These are phyloP conservation scores for Paramecium bursaria DNA, from an alignment of 73 alveolate genomes.

Conservation along the genomic window DNA sequence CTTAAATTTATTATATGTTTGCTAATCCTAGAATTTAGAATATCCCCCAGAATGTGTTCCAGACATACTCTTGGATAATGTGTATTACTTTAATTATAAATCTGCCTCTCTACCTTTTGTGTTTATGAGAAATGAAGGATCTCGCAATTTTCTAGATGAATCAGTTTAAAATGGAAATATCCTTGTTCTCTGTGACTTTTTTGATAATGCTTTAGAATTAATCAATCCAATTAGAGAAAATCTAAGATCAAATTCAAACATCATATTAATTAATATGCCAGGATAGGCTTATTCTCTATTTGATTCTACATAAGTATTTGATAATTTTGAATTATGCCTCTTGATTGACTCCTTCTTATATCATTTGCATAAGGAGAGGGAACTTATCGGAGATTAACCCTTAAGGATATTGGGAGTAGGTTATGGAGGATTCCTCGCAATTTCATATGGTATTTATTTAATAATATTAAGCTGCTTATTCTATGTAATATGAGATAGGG, in stretches of 20 bases:
- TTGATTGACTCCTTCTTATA: constrained; percentile 57
- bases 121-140: neutral
- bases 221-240: neutral
- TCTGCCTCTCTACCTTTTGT: constrained; percentile 16
- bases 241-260: constrained; percentile 39
- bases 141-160: too few relatives aligned
- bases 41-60: constrained; percentile 62
- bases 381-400: constrained; percentile 13
- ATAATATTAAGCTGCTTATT: neutral
- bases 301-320: constrained; percentile 11
- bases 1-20: constrained; percentile 14
- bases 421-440: constrained; percentile 60
- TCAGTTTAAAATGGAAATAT: constrained; percentile 29
- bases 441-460: constrained; percentile 40
- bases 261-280: constrained; percentile 58
- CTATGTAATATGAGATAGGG: constrained; percentile 26
- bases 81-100: constrained; percentile 37
- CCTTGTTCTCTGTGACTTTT: constrained; percentile 57
- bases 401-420: constrained; percentile 64
- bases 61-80: constrained; percentile 28
- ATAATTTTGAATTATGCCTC: constrained; percentile 33
- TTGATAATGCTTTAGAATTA: constrained; percentile 65
- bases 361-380: constrained; percentile 16
- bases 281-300: constrained; percentile 64
- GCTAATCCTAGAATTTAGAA: constrained; percentile 28